Conservation (phyloP, 495 filamentous ascomycete species). For the Annulohypoxylon bovei region DNA sequence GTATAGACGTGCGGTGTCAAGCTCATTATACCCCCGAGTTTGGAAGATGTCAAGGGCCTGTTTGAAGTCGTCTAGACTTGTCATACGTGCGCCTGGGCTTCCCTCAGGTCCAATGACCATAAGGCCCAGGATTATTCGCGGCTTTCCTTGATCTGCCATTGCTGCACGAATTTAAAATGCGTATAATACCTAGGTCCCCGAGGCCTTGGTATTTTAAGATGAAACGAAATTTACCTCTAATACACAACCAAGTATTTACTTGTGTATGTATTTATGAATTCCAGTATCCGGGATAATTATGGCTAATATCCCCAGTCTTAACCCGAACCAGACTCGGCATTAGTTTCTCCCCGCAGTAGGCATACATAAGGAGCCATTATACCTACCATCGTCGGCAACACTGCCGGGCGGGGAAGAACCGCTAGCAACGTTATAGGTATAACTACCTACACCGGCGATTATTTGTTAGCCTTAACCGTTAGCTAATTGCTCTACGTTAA, state of each 20-base stretch:
- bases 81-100: conserved; percentile 60
- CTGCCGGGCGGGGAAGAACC: conserved; percentile 15
- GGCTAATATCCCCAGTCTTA: conserved; percentile 14
- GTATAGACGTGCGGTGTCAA: conserved; percentile 78
- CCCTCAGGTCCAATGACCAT: conserved; percentile 60
- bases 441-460: too few species aligned
- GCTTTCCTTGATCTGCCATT: conserved; percentile 46
- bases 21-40: conserved; percentile 70
- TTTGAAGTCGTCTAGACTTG: conserved; percentile 70
- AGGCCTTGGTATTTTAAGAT: not conserved
- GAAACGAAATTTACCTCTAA: not conserved
- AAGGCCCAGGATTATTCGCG: conserved; percentile 60
- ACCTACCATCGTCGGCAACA: not conserved
- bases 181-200: too few species aligned
- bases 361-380: not conserved
- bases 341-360: conserved; percentile 14
- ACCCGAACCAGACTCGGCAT: not conserved
- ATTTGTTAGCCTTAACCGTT: too few species aligned
- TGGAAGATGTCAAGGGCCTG: conserved; percentile 69
- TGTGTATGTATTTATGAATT: too few species aligned
- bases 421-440: not conserved
- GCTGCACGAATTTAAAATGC: not conserved
- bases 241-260: not conserved
- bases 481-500: too few species aligned
- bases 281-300: not conserved